Conservation (phyloP, 1,139 yeast species). For the Saccharomyces pastorianus region DNA sequence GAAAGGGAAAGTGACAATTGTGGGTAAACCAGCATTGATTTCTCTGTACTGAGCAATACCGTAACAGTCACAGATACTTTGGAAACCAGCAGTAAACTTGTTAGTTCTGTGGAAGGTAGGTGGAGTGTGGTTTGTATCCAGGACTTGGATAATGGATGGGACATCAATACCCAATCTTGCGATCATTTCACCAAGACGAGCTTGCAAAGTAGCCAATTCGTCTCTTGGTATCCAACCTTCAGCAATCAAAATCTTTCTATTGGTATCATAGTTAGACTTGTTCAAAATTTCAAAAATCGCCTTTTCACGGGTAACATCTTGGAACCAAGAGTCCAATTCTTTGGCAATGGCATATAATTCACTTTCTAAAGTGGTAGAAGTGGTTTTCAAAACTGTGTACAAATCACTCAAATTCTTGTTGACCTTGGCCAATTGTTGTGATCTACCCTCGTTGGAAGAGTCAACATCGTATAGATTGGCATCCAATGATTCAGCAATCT, state of each 20-base stretch:
- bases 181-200: slow-evolving; percentile 51
- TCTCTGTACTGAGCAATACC: slow-evolving; percentile 93
- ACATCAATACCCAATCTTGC: slow-evolving; percentile 39
- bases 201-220: slow-evolving; percentile 43
- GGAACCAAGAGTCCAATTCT: slow-evolving; percentile 63
- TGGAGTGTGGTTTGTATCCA: slow-evolving; percentile 75
- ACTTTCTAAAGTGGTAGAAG: slow-evolving; percentile 59
- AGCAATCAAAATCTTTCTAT: slow-evolving; percentile 84
- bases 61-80: slow-evolving; percentile 87
- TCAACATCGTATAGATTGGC: slow-evolving; percentile 66
- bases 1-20: slow-evolving; percentile 92
- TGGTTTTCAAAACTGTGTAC: slow-evolving; percentile 61
- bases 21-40: slow-evolving; percentile 91
- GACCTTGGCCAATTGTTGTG: slow-evolving; percentile 49
- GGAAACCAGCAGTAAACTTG: slow-evolving; percentile 88
- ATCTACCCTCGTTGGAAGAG: slow-evolving; percentile 49
- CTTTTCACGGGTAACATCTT: slow-evolving; percentile 61
- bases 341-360: slow-evolving; percentile 72
- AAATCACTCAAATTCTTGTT: slow-evolving; percentile 56
- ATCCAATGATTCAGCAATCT: slow-evolving; percentile 76
- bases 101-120: slow-evolving; percentile 91
- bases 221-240: slow-evolving; percentile 90
- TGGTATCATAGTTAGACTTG: slow-evolving; percentile 73
- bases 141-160: slow-evolving; percentile 72
- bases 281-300: slow-evolving; percentile 69